Evolutionary conservation across 129 eudicot species (phyloP), one percentile per base, ranked within the genome.

Genomic region (Tagetes patula): DNA sequence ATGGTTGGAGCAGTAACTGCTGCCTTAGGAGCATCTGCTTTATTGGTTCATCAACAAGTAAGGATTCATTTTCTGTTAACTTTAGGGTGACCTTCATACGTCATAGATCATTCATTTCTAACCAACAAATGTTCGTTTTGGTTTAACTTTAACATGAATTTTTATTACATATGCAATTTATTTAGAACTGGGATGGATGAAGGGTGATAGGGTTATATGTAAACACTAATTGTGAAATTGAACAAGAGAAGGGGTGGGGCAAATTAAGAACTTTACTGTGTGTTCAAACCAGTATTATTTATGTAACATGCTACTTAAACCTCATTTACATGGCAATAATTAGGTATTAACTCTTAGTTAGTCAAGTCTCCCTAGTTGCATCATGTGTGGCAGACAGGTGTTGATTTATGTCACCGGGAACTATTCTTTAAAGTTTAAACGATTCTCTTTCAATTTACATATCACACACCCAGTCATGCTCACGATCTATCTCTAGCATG

Each of bases 1-100:
- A 82, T 95, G 94, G 88, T 76, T 71, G 97, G 97, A 75, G 97
- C 99, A 46, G 94, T 95, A 61, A 86, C 99, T 48, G 97, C 97
- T 74, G 97, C 99, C 66, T 32, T 95, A 43, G 97, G 99, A 39
- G 99, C 97, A 70, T 88, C 99, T 83, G 96, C 97, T 53, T 72
- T 95, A 12, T 77, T 88, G 11, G 82, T 73, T 70, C 85, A 81
- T 76, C 91, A 94, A 52, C 87, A 87, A 88, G 98, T 93, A 81
- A 38, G 38, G 71, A 13, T 41, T 67, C 73, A 73, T 48, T 76
- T 58, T 37, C 47, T 75, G 32, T 55, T n/a, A 33, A 34, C 36
- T 52, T 13, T 58, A 40, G 13, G 36, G 14, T 2, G 76, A 48
- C 30, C 63, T 30, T 30, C 11, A 38, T 47, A 37, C 49, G 45